Base-by-base conservation (phyloP, 495 filamentous ascomycete genomes). In the Talaromyces proteolyticus region DNA sequence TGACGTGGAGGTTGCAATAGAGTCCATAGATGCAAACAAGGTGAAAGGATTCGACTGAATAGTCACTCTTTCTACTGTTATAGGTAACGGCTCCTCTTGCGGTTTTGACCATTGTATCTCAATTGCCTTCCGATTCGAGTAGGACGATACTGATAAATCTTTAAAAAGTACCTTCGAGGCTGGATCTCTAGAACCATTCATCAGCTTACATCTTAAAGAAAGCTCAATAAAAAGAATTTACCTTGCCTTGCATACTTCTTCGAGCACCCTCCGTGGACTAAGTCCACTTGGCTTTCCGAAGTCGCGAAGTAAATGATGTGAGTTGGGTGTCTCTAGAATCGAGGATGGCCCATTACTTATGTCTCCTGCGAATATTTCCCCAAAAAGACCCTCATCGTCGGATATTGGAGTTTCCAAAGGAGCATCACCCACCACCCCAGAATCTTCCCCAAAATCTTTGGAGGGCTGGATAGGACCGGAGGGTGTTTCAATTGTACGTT, bases 231-330 rank as follows among this genome's bases (percentile, higher is more conserved):
- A n/a, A n/a, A n/a, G n/a, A 29, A 62, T 76, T 62, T 69, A 86
- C 86, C 87, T 86, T 51, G 89, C 80, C 55, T 85, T 86, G 62
- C 90, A 95, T 40, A 88, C 80, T 65, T 96, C 93, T 58, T 96
- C 89, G 14, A 98, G 65, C 37, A 88, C 76, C 49, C 83, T 74
- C 37, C 80, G 76, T 17, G 89, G 88, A 53, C 66, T 12, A 92
- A 62, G 16, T 36, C 88, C 86, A 14, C 71, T 79, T 73, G 76
- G 83, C 61, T 87, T 86, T 14, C 90, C 91, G 77, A 98, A 96
- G 53, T 96, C 82, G 45, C 89, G 70, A 45, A 94, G 3, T 60
- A 77, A 6, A 89, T 67, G 14, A 58, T 42, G 5, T 57, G 51
- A 58, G 43, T 58, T 57, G n/a, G 59, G 18, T 36, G 55, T 57